A percentile compares a stretch with the other conserved stretches of the same genome.
Conservation (phyloP, 1,284 basidiomycete genomes). For the Xerocomus amazonicus region DNA sequence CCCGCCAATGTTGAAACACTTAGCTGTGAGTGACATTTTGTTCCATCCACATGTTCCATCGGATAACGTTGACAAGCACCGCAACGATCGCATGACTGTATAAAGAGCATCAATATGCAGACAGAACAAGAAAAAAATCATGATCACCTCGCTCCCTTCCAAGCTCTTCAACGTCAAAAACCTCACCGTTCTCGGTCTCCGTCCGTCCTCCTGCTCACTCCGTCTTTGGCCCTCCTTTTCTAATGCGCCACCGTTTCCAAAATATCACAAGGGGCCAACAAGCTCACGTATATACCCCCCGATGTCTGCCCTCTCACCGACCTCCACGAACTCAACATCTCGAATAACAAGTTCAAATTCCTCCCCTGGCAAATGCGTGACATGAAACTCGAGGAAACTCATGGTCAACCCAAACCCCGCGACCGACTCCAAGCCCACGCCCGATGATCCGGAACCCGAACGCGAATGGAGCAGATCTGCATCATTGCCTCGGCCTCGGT, state of each 20-base stretch:
- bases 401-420: slow-evolving; percentile 50
- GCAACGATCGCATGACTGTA: no score
- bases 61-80: no score
- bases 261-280: slow-evolving; percentile 44
- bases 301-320: slow-evolving; percentile 55
- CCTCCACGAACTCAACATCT: slow-evolving; percentile 59
- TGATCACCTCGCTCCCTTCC: slow-evolving; percentile 24
- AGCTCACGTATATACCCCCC: slow-evolving; percentile 56
- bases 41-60: no score
- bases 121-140: no score
- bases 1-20: no score
- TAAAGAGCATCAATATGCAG: no score
- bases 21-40: no score
- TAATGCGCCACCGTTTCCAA: not conserved
- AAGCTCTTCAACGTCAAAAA: slow-evolving; percentile 29
- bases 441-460: not conserved
- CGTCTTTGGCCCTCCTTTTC: not conserved
- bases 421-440: not conserved
- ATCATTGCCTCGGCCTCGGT: no score
- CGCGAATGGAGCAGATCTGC: not conserved
- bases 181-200: slow-evolving; percentile 32
- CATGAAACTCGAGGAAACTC: slow-evolving; percentile 47
- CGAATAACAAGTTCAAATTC: slow-evolving; percentile 55
- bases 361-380: slow-evolving; percentile 62
- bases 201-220: slow-evolving; percentile 18